Percentiles rank a stretch among this genome's conserved stretches.
These are phyloP conservation scores for Cordyceps cicadae DNA, from an alignment of 2,329 filamentous ascomycete genomes.

Conservation along the genomic window DNA sequence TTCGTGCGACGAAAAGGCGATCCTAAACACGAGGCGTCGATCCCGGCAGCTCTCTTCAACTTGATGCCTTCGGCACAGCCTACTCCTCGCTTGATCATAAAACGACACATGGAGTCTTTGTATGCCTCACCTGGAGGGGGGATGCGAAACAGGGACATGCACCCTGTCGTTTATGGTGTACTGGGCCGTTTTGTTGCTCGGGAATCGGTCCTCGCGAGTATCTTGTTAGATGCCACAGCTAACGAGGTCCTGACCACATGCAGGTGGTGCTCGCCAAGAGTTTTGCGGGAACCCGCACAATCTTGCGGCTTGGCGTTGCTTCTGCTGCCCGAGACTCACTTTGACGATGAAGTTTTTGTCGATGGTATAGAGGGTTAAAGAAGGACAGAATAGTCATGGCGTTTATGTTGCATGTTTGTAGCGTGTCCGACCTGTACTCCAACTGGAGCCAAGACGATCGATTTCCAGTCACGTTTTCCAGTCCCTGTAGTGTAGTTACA, in stretches of 20 bases:
- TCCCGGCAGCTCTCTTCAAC: not conserved
- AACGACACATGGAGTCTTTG: not conserved
- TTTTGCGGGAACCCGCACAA: not conserved
- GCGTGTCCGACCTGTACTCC: not conserved
- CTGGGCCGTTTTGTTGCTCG: not conserved
- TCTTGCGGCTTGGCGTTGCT: not conserved
- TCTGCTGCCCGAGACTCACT: too few relatives aligned
- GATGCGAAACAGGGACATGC: not conserved
- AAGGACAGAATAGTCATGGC: too few relatives aligned
- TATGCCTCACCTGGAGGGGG: not conserved
- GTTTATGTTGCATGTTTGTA: not conserved
- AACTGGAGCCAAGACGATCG: not conserved
- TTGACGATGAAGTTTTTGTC: too few relatives aligned
- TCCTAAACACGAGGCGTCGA: not conserved
- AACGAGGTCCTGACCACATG: not conserved
- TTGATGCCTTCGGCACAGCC: not conserved
- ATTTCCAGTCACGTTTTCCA: not conserved
- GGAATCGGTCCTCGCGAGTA: not conserved
- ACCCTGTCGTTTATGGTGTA: not conserved
- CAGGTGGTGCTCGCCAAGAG: not conserved
- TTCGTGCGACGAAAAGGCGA: not conserved
- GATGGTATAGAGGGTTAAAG: too few relatives aligned
- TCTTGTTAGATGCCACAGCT: too few relatives aligned
- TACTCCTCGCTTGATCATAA: conserved; percentile 2
- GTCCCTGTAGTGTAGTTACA: not conserved